Conservation (phyloP, 2,329 filamentous ascomycete genomes). For the Neofusicoccum cordaticola region DNA sequence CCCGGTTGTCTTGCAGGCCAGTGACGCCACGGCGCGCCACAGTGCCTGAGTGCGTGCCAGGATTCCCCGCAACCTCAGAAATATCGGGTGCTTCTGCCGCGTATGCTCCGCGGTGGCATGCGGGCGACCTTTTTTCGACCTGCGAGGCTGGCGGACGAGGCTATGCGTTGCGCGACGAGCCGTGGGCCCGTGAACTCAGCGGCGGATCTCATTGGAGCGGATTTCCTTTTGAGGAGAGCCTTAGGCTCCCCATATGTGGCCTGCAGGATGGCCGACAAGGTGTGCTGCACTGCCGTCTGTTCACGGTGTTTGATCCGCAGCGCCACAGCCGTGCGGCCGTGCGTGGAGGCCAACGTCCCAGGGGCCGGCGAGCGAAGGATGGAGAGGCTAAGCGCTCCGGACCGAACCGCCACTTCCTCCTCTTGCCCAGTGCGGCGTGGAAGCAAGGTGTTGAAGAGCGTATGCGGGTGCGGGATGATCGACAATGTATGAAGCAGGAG, state of each 20-base stretch:
- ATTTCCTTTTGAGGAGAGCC: neutral
- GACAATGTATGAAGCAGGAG: neutral
- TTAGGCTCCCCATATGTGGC: neutral
- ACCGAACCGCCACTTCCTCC: conserved; percentile 7
- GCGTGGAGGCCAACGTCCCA: neutral
- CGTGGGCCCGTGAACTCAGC: neutral
- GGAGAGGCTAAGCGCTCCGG: neutral
- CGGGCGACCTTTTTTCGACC: neutral
- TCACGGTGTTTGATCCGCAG: neutral
- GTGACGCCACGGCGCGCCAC: neutral
- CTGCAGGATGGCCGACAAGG: neutral
- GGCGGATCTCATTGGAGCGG: neutral
- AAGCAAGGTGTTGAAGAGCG: neutral
- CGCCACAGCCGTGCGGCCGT: conserved; percentile 17
- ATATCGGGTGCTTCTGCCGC: neutral
- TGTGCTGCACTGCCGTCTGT: neutral
- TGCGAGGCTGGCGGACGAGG: neutral
- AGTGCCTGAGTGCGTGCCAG: conserved; percentile 2
- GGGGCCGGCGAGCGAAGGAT: conserved; percentile 5
- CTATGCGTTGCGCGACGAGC: neutral
- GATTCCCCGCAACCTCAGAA: conserved; percentile 7
- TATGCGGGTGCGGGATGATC: neutral
- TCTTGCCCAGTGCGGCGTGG: neutral
- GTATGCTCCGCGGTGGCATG: neutral
- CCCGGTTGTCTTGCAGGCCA: neutral